Conservation (phyloP, 441 rosid genomes). For the Dalechampia spathulata region DNA sequence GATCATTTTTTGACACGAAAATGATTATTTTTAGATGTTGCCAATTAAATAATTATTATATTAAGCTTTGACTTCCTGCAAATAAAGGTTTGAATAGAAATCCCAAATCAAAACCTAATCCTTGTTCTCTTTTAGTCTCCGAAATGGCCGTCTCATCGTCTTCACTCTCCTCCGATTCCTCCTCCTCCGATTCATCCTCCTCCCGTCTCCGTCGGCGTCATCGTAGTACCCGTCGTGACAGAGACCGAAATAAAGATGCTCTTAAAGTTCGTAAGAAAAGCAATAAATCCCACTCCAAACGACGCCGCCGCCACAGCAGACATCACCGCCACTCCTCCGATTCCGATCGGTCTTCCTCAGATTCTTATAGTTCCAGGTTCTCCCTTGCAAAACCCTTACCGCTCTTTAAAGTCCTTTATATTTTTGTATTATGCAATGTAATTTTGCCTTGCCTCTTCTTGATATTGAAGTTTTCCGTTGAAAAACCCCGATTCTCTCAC, state of each 20-base stretch:
- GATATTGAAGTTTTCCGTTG: too few species aligned
- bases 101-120: not conserved
- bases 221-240: constrained; percentile 33
- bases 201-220: constrained; percentile 40
- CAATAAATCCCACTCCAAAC: constrained; percentile 42
- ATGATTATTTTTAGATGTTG: not conserved
- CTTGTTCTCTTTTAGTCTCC: not conserved
- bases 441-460: too few species aligned
- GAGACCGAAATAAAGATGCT: constrained; percentile 38
- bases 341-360: constrained; percentile 26
- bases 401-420: too few species aligned
- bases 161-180: constrained; percentile 34
- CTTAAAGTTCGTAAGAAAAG: constrained; percentile 63
- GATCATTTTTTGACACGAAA: too few species aligned
- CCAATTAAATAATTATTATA: not conserved
- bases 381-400: not conserved
- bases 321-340: constrained; percentile 28
- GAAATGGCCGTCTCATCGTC: constrained; percentile 73
- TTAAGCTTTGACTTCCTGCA: too few species aligned
- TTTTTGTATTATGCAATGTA: not conserved
- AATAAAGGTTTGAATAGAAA: not conserved
- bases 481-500: too few species aligned
- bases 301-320: constrained; percentile 40
- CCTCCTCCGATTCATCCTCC: constrained; percentile 46
- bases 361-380: constrained; percentile 56